Evolutionary conservation across 2,329 filamentous ascomycete genomes (phyloP).

Genomic region (Fusarium praegraminearum): DNA sequence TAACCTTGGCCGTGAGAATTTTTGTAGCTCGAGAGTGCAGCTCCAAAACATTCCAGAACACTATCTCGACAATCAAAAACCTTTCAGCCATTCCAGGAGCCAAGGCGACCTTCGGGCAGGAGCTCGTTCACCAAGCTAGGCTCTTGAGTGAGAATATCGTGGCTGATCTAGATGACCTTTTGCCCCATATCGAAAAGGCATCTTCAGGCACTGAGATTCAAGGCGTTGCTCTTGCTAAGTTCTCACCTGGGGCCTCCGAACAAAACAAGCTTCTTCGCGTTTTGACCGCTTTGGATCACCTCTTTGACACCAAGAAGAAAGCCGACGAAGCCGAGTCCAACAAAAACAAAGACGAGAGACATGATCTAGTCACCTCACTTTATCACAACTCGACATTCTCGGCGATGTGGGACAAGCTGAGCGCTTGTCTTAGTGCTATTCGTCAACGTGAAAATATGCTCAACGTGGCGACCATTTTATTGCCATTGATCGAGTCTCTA

Average conservation of each 20-base stretch:
- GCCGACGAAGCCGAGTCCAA: constrained; percentile 62
- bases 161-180: constrained; percentile 83
- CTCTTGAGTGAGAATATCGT: constrained; percentile 86
- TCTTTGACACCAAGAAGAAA: constrained; percentile 87
- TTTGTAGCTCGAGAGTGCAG: constrained; percentile 96
- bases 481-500: constrained; percentile 93
- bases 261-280: constrained; percentile 96
- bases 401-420: constrained; percentile 91
- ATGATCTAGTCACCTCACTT: constrained; percentile 85
- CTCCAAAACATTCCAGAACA: constrained; percentile 97
- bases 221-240: constrained; percentile 91
- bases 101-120: constrained; percentile 90
- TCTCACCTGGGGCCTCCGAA: constrained; percentile 94
- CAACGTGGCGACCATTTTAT: constrained; percentile 93
- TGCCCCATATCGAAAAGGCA: constrained; percentile 87
- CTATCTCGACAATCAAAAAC: constrained; percentile 98
- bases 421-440: constrained; percentile 87
- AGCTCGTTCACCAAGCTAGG: constrained; percentile 89
- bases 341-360: constrained; percentile 72
- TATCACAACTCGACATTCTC: constrained; percentile 94
- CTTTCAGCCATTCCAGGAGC: constrained; percentile 92
- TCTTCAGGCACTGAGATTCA: constrained; percentile 94
- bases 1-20: constrained; percentile 95
- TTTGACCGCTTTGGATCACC: constrained; percentile 91
- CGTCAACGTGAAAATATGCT: constrained; percentile 94